Evolutionary conservation across 345 rosid species (phyloP), one percentile per base, ranked within the genome.

Genomic region (Toxicodendron radicans): DNA sequence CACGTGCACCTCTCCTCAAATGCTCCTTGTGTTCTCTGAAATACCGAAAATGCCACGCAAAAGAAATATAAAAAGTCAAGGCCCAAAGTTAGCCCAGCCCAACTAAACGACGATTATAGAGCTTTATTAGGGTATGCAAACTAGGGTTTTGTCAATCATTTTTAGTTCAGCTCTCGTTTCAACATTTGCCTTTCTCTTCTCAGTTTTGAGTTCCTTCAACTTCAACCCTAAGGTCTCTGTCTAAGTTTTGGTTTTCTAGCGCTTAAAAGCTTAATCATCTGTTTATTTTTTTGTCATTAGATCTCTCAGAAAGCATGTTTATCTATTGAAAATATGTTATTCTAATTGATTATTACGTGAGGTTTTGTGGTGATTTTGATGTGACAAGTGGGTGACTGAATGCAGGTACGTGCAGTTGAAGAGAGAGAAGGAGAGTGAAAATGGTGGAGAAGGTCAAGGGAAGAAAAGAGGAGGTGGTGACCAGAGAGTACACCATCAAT

Each of bases 401-500:
- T 83, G 85, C 85, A 76, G 85, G 81, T 75, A 62, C 43, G 45
- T 45, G 10, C 58, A 56, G 48, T 43, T 10, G 33, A 62, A 59
- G 61, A 7, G 57, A 63, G 69, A 62, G 38, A 78, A 67, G 77
- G 67, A 5, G 66, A 63, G 61, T 52, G 33, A 80, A 73, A 82
- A 85, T 83, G 89, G 89, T 88, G 82, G 94, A 91, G 79, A 93
- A 87, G 80, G 76, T 91, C 0, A 88, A 80, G 58, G 94, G 90
- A 46, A 79, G 94, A 68, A 88, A 91, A 77, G 97, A 91, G 75
- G 98, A 93, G 80, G 91, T 93, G 54, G 94, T 93, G 4, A 89
- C 97, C 54, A 81, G 96, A 21, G 98, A 93, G 84, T 93, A 88
- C 80, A 89, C 97, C 60, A 82, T 93, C 77, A 93, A 93, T 73